A percentile compares a stretch with the other conserved stretches of the same genome.
These are phyloP conservation scores for Botrytis aclada DNA, from an alignment of 2,329 filamentous ascomycete genomes.

Conservation along the genomic window DNA sequence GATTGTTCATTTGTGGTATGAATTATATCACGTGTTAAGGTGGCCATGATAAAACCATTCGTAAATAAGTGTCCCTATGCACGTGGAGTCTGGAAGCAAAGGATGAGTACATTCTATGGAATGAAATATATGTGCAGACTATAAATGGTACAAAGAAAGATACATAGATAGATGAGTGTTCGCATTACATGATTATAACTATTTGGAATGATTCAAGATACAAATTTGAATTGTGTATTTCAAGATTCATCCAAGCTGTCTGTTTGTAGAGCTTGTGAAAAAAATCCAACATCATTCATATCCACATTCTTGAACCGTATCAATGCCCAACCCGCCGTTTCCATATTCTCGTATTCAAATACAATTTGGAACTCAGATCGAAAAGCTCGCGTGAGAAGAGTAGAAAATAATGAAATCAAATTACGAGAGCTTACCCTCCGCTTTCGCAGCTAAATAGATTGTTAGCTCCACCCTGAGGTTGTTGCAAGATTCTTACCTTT, in stretches of 20 bases:
- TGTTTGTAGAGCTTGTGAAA: background rate
- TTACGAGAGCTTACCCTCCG: slow-evolving; percentile 65
- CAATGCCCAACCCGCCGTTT: background rate
- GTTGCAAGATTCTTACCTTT: slow-evolving; percentile 53
- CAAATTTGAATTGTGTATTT: slow-evolving; percentile 4
- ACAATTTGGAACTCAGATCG: slow-evolving; percentile 4
- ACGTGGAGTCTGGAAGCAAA: background rate
- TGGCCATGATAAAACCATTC: background rate
- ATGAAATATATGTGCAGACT: background rate
- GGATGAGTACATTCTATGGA: background rate
- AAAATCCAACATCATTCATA: slow-evolving; percentile 19
- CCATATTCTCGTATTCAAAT: slow-evolving; percentile 1
- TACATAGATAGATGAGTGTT: background rate
- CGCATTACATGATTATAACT: slow-evolving; percentile 4
- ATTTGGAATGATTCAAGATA: background rate
- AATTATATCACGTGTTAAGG: background rate
- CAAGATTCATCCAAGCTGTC: slow-evolving; percentile 11
- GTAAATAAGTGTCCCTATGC: background rate
- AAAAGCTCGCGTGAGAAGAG: background rate
- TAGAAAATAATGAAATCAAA: slow-evolving; percentile 14
- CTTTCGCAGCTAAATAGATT: slow-evolving; percentile 59
- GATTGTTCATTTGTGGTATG: background rate
- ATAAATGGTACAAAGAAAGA: background rate
- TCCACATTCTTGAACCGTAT: background rate
- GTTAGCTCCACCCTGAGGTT: slow-evolving; percentile 33